phyloP scores from a whole-genome alignment of 257 asterid genomes.

The Solanum bukasovii region DNA sequence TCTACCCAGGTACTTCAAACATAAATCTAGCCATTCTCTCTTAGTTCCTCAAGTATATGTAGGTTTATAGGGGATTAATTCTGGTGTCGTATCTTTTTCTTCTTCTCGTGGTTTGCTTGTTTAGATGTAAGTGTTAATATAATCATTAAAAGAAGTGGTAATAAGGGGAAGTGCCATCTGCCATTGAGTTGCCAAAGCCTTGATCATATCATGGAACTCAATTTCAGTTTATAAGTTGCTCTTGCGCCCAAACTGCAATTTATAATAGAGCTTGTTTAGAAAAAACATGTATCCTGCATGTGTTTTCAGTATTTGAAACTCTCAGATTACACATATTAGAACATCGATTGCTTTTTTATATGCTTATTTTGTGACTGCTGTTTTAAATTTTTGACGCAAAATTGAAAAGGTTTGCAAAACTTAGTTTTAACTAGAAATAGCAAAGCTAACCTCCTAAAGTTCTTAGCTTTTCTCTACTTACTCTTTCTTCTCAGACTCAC shows the following conservation, averaged over 20 bases:
- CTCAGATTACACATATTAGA: neutral
- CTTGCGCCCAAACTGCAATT: neutral
- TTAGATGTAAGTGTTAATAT: neutral
- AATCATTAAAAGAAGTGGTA: neutral
- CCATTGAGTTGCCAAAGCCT: neutral
- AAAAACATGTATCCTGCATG: neutral
- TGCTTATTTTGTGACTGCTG: neutral
- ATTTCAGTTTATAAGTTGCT: neutral
- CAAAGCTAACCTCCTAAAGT: neutral
- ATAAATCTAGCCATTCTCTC: neutral
- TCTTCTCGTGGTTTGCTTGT: neutral
- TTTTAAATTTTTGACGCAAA: neutral
- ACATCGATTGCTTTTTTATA: neutral
- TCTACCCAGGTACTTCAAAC: conserved; percentile 68
- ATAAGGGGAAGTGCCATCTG: neutral
- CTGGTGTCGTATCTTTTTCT: neutral
- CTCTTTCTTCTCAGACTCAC: neutral
- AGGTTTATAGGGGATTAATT: neutral
- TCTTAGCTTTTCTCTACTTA: neutral
- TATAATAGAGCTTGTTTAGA: neutral
- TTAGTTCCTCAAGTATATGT: neutral
- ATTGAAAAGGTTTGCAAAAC: neutral
- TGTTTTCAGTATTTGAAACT: neutral
- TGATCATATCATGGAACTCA: neutral
- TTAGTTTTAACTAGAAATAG: neutral